Percentiles rank a stretch among this genome's conserved stretches.
phyloP scores from a whole-genome alignment of 345 rosid genomes.

The Alliaria petiolata region DNA sequence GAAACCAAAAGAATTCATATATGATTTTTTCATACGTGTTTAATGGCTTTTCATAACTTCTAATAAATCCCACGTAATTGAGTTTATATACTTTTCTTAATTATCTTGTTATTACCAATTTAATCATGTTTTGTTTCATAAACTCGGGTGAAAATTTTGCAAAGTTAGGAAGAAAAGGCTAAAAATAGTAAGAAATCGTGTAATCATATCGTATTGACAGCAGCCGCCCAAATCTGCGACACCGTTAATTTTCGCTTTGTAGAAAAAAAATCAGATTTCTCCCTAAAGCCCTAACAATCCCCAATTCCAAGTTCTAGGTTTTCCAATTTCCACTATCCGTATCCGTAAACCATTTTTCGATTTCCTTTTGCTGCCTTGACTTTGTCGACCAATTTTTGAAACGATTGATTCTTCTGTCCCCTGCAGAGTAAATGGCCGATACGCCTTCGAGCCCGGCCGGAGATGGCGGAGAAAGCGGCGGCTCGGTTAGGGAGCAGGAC shows the following conservation, averaged over 20 bases:
- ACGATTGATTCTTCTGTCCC: background rate
- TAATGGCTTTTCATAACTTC: too few species aligned
- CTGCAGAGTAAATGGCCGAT: constrained; percentile 45
- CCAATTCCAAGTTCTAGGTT: constrained; percentile 13
- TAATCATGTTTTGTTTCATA: background rate
- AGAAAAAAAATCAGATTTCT: background rate
- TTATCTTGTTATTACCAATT: background rate
- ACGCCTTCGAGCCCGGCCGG: constrained; percentile 61
- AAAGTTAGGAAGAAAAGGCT: background rate
- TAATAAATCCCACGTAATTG: too few species aligned
- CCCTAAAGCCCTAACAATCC: background rate
- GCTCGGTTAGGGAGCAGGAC: constrained; percentile 55
- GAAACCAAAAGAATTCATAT: too few species aligned
- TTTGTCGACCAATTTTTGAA: background rate
- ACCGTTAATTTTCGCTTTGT: background rate
- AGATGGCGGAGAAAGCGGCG: constrained; percentile 68
- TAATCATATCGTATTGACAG: background rate
- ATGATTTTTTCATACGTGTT: too few species aligned
- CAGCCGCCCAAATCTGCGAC: background rate
- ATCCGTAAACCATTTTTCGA: background rate
- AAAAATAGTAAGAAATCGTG: background rate
- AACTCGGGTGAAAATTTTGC: background rate
- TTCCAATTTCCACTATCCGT: background rate
- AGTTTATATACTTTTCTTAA: too few species aligned
- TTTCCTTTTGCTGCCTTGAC: background rate